Evolutionary conservation across 441 rosid genomes (phyloP).

Genomic region (Jatropha multifida): DNA sequence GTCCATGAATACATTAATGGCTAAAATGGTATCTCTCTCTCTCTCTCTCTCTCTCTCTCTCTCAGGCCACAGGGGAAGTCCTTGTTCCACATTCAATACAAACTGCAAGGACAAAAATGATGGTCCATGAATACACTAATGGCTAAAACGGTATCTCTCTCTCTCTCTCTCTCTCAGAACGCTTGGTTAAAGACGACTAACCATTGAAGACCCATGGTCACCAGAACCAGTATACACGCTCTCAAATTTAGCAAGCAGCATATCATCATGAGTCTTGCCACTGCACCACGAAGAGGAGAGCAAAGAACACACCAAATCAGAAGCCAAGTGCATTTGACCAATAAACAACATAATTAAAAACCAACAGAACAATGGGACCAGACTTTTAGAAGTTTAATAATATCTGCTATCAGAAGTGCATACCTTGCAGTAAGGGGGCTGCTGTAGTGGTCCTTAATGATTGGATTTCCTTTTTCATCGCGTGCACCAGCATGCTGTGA

Average conservation of each 20-base stretch:
- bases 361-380: conserved; percentile 4
- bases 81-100: conserved; percentile 85
- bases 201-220: conserved; percentile 88
- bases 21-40: conserved; percentile 1
- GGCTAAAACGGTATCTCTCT: conserved; percentile 1
- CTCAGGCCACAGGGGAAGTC: conserved; percentile 66
- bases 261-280: conserved; percentile 74
- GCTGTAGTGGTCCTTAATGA: conserved; percentile 73
- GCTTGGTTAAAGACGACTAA: conserved; percentile 38
- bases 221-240: conserved; percentile 88
- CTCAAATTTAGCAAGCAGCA: conserved; percentile 76
- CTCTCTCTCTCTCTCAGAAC: neutral
- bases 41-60: neutral
- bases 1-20: conserved; percentile 7
- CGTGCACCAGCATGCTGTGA: conserved; percentile 78
- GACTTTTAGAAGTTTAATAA: neutral
- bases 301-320: conserved; percentile 14
- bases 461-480: conserved; percentile 78
- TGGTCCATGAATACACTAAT: conserved; percentile 11
- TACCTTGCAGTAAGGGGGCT: conserved; percentile 97
- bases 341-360: conserved; percentile 7
- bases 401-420: conserved; percentile 11
- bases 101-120: conserved; percentile 50
- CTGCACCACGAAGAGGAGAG: conserved; percentile 43
- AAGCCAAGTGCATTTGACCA: conserved; percentile 16